Conservation (phyloP, 2,329 filamentous ascomycete species). For the Phialocephala sp. region DNA sequence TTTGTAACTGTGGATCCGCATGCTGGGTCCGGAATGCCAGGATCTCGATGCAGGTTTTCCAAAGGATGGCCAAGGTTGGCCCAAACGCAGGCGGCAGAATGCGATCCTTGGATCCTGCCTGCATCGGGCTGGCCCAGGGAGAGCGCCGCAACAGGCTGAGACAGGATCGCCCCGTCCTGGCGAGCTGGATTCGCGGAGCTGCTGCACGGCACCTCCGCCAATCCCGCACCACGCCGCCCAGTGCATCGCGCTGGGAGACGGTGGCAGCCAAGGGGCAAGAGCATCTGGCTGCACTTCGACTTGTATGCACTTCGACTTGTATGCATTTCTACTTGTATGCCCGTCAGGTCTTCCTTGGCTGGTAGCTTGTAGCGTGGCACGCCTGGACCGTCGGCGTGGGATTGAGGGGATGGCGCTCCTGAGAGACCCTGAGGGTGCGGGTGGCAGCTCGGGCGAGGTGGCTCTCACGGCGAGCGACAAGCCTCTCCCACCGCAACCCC, state of each 20-base stretch:
- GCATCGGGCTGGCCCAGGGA: too few species aligned
- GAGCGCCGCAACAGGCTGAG: too few species aligned
- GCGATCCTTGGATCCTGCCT: constrained; percentile 7
- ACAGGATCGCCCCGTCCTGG: neutral
- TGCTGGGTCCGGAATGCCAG: neutral
- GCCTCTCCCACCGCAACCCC: neutral
- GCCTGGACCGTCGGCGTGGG: neutral
- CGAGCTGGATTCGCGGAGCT: neutral
- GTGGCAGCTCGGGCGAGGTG: neutral
- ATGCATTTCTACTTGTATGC: too few species aligned
- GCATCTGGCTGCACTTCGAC: too few species aligned
- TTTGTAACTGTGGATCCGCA: constrained; percentile 4
- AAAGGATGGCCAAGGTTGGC: neutral
- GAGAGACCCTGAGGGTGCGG: neutral
- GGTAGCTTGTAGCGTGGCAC: too few species aligned
- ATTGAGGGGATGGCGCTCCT: neutral
- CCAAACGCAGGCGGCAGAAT: constrained; percentile 8
- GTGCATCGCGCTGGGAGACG: neutral
- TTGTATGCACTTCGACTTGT: too few species aligned
- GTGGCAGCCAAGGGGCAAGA: too few species aligned
- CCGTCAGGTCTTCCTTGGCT: too few species aligned
- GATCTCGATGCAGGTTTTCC: constrained; percentile 9
- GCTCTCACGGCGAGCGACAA: neutral
- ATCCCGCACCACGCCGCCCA: neutral
- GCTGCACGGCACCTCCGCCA: neutral